Evolutionary conservation across 2,329 filamentous ascomycete genomes (phyloP), one percentile per base, ranked within the genome.

Genomic region (Cadophora gregata): DNA sequence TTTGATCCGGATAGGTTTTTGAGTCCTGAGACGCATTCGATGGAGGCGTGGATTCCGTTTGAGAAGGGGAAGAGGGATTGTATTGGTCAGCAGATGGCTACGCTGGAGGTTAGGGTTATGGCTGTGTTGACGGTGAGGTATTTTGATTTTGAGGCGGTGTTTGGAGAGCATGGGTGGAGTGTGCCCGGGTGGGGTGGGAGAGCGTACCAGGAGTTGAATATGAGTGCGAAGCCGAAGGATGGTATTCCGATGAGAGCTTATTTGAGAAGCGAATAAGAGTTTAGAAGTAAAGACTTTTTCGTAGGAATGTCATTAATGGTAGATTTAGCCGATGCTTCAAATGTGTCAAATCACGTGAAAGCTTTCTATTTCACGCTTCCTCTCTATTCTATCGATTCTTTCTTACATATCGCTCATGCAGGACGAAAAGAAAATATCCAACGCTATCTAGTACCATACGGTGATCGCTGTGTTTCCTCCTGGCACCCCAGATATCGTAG

Each of bases 41-140:
- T 68, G 59, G 80, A 81, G 53, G 85, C 85, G 3, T 89, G 81
- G 80, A 80, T 85, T 24, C 79, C 83, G 0, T 89, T 89, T 73
- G 83, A 85, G 69, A 80, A 82, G 65, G 86, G 86, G 0, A 79
- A 81, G 3, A 75, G 86, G 31, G 84, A 83, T 62, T 89, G 86
- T 70, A 82, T 88, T 25, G 86, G 86, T 0, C 84, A 88, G 74
- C 81, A 83, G 69, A 75, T 87, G 50, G 85, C 83, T 1, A 80
- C 84, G 77, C 71, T 74, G 33, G 84, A 86, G 74, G 76, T 81
- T 24, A 81, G 80, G 66, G 76, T 83, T 53, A 79, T 83, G 12
- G 72, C 86, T 58, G 80, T 82, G 3, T 85, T 73, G 55, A 81
- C 80, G 0, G 69, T 83, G 3, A 71, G 83, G 48, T 79, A 80